phyloP scores from a whole-genome alignment of 2,329 filamentous ascomycete genomes.

The Aspergillus sp. region DNA sequence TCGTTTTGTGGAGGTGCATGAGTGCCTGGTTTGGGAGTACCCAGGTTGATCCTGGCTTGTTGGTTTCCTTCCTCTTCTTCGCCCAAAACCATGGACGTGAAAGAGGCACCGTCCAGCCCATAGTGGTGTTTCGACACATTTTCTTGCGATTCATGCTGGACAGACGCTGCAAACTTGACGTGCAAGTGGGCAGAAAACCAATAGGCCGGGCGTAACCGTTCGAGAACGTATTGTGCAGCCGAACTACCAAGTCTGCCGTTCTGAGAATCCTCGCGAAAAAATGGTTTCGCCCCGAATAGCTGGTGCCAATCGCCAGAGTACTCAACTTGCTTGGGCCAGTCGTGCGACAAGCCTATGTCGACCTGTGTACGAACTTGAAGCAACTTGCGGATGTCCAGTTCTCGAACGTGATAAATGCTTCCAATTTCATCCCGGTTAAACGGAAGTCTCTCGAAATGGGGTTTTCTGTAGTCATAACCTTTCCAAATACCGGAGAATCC shows the following conservation, averaged over 20 bases:
- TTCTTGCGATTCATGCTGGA: slow-evolving; percentile 46
- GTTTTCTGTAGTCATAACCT: slow-evolving; percentile 78
- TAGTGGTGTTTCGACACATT: slow-evolving; percentile 11
- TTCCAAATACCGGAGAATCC: slow-evolving; percentile 96
- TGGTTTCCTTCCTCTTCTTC: slow-evolving; percentile 6
- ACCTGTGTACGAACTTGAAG: slow-evolving; percentile 82
- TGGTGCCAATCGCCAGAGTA: slow-evolving; percentile 67
- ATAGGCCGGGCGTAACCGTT: slow-evolving; percentile 74
- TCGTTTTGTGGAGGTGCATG: neutral
- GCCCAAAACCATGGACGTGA: slow-evolving; percentile 11
- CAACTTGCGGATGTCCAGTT: slow-evolving; percentile 87
- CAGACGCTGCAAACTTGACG: slow-evolving; percentile 73
- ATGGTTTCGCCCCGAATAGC: slow-evolving; percentile 71
- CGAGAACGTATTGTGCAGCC: slow-evolving; percentile 77
- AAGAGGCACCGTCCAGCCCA: slow-evolving; percentile 21
- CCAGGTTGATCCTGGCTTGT: neutral
- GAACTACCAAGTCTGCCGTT: slow-evolving; percentile 75
- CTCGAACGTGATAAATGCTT: slow-evolving; percentile 85
- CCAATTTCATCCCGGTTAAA: slow-evolving; percentile 75
- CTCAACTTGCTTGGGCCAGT: slow-evolving; percentile 89
- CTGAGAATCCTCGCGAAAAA: slow-evolving; percentile 73
- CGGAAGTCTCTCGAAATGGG: slow-evolving; percentile 81
- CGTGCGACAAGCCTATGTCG: slow-evolving; percentile 88
- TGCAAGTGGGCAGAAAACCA: slow-evolving; percentile 97
- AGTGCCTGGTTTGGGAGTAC: neutral